These are phyloP conservation scores for Brassica rapa DNA, from an alignment of 345 rosid genomes.

Conservation along the genomic window DNA sequence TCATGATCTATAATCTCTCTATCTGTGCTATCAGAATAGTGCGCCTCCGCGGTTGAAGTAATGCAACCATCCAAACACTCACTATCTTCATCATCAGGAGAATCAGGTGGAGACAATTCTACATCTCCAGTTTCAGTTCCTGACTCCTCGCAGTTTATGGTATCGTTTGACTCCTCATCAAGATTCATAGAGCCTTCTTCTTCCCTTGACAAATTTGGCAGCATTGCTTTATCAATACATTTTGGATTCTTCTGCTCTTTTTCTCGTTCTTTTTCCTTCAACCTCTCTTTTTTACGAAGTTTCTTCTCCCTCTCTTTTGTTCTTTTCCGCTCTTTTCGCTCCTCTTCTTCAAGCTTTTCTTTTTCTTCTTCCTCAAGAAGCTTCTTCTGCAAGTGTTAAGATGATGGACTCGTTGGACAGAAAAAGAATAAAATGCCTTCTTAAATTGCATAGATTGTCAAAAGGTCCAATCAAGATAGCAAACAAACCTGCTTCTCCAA, in stretches of 20 bases:
- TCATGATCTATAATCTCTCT: slow-evolving; percentile 43
- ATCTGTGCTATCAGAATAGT: slow-evolving; percentile 44
- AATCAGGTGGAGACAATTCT: slow-evolving; percentile 54
- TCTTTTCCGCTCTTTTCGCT: slow-evolving; percentile 84
- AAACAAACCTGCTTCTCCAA: slow-evolving; percentile 84
- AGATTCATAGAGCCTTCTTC: slow-evolving; percentile 42
- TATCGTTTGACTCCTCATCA: slow-evolving; percentile 51
- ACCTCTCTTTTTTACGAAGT: slow-evolving; percentile 87
- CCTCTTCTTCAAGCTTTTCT: slow-evolving; percentile 96
- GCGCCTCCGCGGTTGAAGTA: slow-evolving; percentile 44
- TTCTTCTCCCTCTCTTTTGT: slow-evolving; percentile 90
- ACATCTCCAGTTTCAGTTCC: slow-evolving; percentile 49
- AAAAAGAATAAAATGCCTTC: not conserved
- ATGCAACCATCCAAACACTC: slow-evolving; percentile 41
- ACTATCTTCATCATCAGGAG: slow-evolving; percentile 54
- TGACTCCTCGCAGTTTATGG: slow-evolving; percentile 44
- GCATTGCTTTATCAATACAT: slow-evolving; percentile 24
- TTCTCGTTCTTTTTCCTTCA: slow-evolving; percentile 86
- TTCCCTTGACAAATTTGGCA: slow-evolving; percentile 24
- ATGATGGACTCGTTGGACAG: slow-evolving; percentile 21
- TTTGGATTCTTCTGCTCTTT: slow-evolving; percentile 53
- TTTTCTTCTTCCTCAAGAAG: slow-evolving; percentile 97
- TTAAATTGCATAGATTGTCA: not conserved
- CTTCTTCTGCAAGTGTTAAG: slow-evolving; percentile 56
- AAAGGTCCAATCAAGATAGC: slow-evolving; percentile 7